Conservation (phyloP, 805 yeast genomes). For the Candida germanica region DNA sequence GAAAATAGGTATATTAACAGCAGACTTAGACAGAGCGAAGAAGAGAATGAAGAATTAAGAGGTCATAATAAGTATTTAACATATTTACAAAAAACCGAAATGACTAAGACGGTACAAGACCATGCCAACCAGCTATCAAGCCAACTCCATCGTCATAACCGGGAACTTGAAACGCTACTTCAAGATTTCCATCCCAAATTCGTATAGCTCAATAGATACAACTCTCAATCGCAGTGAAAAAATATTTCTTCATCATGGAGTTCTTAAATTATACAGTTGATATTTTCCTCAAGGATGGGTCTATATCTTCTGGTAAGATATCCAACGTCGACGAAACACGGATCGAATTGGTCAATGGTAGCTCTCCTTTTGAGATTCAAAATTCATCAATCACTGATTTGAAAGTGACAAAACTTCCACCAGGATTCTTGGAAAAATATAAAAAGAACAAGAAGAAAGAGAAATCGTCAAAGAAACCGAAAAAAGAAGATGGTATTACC, state of each 20-base stretch:
- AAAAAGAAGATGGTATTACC: conserved; percentile 4
- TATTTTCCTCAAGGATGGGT: conserved; percentile 37
- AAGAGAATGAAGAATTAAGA: conserved; percentile 7
- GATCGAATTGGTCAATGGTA: conserved; percentile 24
- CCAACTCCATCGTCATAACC: conserved; percentile 3
- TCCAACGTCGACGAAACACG: conserved; percentile 27
- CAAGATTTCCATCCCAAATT: conserved; percentile 7
- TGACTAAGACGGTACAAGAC: no score
- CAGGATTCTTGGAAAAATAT: conserved; percentile 15
- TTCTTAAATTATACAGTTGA: conserved; percentile 41
- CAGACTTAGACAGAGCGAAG: conserved; percentile 8
- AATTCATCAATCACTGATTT: conserved; percentile 50
- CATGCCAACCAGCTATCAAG: no score
- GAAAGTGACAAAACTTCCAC: conserved; percentile 55
- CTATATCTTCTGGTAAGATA: conserved; percentile 32
- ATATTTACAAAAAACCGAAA: background rate
- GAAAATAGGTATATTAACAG: conserved; percentile 30
- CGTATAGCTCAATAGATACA: no score
- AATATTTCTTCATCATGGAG: conserved; percentile 39
- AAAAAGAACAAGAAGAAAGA: conserved; percentile 12
- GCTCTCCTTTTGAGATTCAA: conserved; percentile 16
- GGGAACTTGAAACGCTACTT: conserved; percentile 5
- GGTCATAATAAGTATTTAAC: conserved; percentile 12
- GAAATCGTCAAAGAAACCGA: background rate
- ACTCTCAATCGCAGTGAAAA: no score